A percentile compares a stretch with the other conserved stretches of the same genome.
These are phyloP conservation scores for Dimocarpus longan DNA, from an alignment of 345 rosid genomes.

Conservation along the genomic window DNA sequence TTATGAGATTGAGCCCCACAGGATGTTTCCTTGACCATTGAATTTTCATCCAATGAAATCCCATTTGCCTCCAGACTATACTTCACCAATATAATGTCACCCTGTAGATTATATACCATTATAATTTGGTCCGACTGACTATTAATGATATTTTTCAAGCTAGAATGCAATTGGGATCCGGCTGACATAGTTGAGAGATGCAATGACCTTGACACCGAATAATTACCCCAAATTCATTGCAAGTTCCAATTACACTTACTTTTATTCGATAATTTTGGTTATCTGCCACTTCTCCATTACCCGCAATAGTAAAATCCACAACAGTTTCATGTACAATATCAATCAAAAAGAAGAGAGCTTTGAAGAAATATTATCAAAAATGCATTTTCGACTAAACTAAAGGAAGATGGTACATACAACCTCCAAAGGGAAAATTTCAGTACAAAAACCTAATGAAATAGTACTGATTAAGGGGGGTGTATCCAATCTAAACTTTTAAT, in stretches of 20 bases:
- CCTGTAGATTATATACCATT: no score
- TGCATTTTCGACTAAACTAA: background rate
- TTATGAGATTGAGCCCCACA: no score
- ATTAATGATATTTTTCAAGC: no score
- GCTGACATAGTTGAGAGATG: no score
- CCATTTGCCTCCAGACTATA: no score
- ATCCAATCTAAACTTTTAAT: no score
- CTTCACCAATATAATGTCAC: no score
- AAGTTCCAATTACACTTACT: background rate
- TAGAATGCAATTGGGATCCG: no score
- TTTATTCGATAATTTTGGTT: background rate
- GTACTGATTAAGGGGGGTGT: no score
- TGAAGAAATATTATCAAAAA: background rate
- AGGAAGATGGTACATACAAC: background rate
- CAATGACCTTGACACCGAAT: background rate
- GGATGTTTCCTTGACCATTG: background rate
- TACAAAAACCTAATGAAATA: background rate
- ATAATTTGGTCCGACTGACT: no score
- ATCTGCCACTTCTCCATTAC: background rate
- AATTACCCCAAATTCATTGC: background rate
- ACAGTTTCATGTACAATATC: background rate
- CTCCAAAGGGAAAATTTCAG: background rate
- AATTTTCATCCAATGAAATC: no score
- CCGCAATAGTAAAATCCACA: background rate
- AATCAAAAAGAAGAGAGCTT: background rate